phyloP scores from a whole-genome alignment of 2,329 filamentous ascomycete species.

The Calycina marina region DNA sequence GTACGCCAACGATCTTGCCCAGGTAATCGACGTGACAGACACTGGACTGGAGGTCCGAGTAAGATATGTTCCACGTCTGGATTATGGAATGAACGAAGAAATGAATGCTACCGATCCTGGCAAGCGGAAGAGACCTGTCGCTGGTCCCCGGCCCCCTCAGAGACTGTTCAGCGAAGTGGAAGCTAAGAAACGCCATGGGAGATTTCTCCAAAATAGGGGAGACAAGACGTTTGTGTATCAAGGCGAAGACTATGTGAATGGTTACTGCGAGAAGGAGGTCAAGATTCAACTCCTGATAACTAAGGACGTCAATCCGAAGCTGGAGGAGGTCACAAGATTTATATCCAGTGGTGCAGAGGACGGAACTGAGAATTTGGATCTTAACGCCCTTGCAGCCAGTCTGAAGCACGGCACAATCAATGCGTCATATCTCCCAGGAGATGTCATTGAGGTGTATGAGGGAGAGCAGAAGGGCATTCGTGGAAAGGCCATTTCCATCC shows the following conservation, averaged over 20 bases:
- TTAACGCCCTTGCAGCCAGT: conserved; percentile 79
- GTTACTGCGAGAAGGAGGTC: conserved; percentile 87
- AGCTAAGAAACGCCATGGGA: conserved; percentile 72
- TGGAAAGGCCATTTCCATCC: conserved; percentile 73
- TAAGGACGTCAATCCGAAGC: conserved; percentile 79
- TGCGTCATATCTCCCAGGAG: conserved; percentile 78
- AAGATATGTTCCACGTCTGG: conserved; percentile 75
- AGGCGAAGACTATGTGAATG: conserved; percentile 80
- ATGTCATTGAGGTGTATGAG: conserved; percentile 91
- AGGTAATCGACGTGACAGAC: conserved; percentile 82
- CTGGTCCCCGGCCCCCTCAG: conserved; percentile 64
- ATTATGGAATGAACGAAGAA: conserved; percentile 85
- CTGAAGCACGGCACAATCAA: conserved; percentile 72
- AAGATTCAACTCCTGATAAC: conserved; percentile 76
- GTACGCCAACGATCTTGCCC: conserved; percentile 79
- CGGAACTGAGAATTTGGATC: conserved; percentile 83
- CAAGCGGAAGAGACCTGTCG: conserved; percentile 66
- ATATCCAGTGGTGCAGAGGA: conserved; percentile 78
- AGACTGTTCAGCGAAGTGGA: conserved; percentile 87
- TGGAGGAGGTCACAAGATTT: conserved; percentile 95
- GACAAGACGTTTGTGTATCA: conserved; percentile 69
- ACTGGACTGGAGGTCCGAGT: conserved; percentile 84
- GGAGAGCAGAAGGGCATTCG: conserved; percentile 89
- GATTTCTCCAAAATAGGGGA: conserved; percentile 30
- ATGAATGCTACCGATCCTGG: conserved; percentile 28